Base-by-base conservation (phyloP, 73 alveolate species). In the Tetrahymena thermophila region DNA sequence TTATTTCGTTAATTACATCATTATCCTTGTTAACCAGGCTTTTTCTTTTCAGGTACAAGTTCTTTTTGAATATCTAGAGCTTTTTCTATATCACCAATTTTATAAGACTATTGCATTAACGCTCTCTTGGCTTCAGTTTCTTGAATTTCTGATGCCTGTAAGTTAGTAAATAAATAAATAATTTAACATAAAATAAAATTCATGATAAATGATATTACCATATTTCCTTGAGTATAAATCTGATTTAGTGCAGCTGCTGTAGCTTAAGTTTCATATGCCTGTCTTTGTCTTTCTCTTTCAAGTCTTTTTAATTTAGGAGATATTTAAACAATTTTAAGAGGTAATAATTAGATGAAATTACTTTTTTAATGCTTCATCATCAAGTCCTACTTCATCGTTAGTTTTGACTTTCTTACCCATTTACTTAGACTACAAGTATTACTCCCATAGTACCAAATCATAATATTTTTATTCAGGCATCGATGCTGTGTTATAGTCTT, bases 401-500 rank as follows among this genome's bases (percentile, higher is more conserved):
- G 40, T 71, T 71, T 31, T 71, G 4, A 71, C 11, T 28, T 71
- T 71, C 31, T 71, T 71, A 25, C 89, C 89, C 9, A 71, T 71
- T 71, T 71, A 19, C 40, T 71, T 71, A 0, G 89, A 17, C 9
- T 71, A 13, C 25, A 31, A 28, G 31, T 71, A 71, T 71, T 71
- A 71, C 23, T 71, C 89, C 97, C 97, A 95, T 14, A 43, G 43
- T 28, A 37, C 94, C 35, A 95, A 95, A 37, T 95, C 94, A 57
- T 95, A 95, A 35, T 84, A 95, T 55, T 95, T 95, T 43, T 95
- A 43, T 19, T 93, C 84, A 23, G 97, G 97, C 83, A 95, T 85
- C 6, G 97, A 85, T 0, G 97, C 97, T 35, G 97, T 95, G 35
- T 95, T 95, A 95, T 95, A 95, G 37, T 94, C 93, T 89, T 95